These are phyloP conservation scores for Colletotrichum sp. DNA, from an alignment of 2,329 filamentous ascomycete species.

Conservation along the genomic window DNA sequence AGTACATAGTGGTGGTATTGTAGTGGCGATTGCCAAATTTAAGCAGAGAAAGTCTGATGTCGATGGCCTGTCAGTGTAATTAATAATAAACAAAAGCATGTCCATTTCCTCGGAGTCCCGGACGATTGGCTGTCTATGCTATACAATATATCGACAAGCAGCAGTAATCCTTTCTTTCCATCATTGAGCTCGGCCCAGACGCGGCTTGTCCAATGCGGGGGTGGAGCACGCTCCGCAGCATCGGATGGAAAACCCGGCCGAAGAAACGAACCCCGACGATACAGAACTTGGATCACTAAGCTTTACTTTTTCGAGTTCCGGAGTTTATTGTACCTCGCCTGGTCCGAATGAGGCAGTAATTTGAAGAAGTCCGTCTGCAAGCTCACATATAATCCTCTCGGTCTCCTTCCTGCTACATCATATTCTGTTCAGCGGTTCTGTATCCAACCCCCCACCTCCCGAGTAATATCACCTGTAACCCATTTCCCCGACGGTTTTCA, in stretches of 20 bases:
- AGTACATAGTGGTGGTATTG: slow-evolving; percentile 20
- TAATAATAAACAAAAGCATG: not conserved
- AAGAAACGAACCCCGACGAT: not conserved
- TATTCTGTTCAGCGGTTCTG: not conserved
- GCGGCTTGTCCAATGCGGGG: not conserved
- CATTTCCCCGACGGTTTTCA: not conserved
- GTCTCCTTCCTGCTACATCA: not conserved
- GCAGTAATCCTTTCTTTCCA: not conserved
- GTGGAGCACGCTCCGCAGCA: not conserved
- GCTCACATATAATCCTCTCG: not conserved
- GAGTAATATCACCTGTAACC: not conserved
- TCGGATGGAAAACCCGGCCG: not conserved
- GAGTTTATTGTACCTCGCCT: not conserved
- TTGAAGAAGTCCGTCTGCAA: not conserved
- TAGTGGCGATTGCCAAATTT: not conserved
- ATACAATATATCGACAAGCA: not conserved
- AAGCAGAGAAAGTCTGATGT: not conserved
- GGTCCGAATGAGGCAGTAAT: not conserved
- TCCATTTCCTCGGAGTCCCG: not conserved
- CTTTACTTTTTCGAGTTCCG: not conserved
- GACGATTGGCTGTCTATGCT: not conserved
- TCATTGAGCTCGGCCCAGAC: not conserved
- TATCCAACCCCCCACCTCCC: not conserved
- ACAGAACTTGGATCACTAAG: not conserved
- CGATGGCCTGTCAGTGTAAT: not conserved